These are phyloP conservation scores for Pseudogymnoascus sp. DNA, from an alignment of 2,329 filamentous ascomycete species.

Conservation along the genomic window DNA sequence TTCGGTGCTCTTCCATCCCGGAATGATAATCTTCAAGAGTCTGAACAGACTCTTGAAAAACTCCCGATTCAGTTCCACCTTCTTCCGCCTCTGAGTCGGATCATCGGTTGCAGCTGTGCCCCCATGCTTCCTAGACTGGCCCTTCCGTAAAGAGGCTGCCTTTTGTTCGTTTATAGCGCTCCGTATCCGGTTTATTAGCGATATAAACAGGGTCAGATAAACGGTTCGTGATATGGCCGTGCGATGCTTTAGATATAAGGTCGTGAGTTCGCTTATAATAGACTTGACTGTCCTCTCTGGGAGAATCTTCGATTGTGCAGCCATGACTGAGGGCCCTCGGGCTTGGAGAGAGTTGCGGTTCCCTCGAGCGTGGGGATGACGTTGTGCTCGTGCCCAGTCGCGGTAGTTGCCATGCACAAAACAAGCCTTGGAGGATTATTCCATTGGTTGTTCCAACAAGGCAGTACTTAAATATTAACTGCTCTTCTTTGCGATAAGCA, in stretches of 20 bases:
- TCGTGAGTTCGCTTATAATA: slow-evolving; percentile 57
- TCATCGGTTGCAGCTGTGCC: slow-evolving; percentile 35
- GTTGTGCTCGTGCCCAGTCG: slow-evolving; percentile 5
- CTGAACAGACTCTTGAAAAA: slow-evolving; percentile 61
- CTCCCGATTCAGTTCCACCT: slow-evolving; percentile 87
- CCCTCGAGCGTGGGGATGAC: slow-evolving; percentile 8
- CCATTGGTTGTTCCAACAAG: neutral
- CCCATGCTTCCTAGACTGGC: slow-evolving; percentile 45
- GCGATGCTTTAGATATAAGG: slow-evolving; percentile 70
- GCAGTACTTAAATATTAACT: neutral
- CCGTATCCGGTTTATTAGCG: slow-evolving; percentile 78
- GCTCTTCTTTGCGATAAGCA: neutral
- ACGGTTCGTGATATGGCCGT: slow-evolving; percentile 74
- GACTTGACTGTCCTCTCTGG: slow-evolving; percentile 55
- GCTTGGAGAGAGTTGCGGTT: neutral
- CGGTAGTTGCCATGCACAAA: neutral
- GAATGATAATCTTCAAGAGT: slow-evolving; percentile 78
- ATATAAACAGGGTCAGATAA: slow-evolving; percentile 73
- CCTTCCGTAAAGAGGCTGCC: slow-evolving; percentile 63
- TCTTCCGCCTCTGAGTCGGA: slow-evolving; percentile 48
- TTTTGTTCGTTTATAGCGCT: slow-evolving; percentile 91
- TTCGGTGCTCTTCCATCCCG: slow-evolving; percentile 84
- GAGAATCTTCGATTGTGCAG: slow-evolving; percentile 62
- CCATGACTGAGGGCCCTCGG: slow-evolving; percentile 43
- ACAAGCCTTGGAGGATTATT: neutral